Evolutionary conservation across 73 alveolate species (phyloP).

Genomic region (Tetrahymena borealis): DNA sequence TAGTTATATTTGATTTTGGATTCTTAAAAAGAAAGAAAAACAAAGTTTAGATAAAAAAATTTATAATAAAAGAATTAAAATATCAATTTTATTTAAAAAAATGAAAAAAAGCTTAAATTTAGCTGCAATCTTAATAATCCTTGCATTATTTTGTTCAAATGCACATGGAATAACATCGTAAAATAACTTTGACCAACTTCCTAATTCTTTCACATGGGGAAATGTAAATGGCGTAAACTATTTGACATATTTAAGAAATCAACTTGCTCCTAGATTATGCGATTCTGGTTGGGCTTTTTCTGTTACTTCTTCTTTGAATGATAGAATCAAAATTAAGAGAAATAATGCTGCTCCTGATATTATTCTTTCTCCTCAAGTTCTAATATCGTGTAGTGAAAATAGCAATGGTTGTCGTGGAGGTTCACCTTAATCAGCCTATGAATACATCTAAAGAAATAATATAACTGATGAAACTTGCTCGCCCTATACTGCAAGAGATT

Average conservation of each 20-base stretch:
- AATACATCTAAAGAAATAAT: conserved; percentile 50
- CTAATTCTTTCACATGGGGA: conserved; percentile 61
- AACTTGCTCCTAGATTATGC: conserved; percentile 71
- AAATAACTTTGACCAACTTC: too few relatives aligned
- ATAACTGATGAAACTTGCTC: conserved; percentile 80
- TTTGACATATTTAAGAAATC: conserved; percentile 53
- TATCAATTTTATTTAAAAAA: too few relatives aligned
- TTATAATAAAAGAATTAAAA: too few relatives aligned
- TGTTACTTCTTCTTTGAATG: conserved; percentile 64
- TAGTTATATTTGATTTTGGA: too few relatives aligned
- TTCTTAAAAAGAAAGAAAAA: too few relatives aligned
- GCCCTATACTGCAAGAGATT: conserved; percentile 44
- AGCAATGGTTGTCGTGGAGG: conserved; percentile 85
- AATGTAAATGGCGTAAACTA: conserved; percentile 74
- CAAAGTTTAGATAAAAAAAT: too few relatives aligned
- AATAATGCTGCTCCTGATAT: conserved; percentile 77
- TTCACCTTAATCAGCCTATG: conserved; percentile 56
- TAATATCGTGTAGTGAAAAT: conserved; percentile 62
- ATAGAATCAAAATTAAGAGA: conserved; percentile 68
- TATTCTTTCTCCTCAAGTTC: conserved; percentile 67
- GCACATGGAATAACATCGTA: too few relatives aligned
- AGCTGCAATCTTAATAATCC: too few relatives aligned
- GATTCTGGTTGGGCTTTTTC: conserved; percentile 92
- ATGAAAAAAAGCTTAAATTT: too few relatives aligned
- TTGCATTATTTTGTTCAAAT: too few relatives aligned